phyloP scores from a whole-genome alignment of 495 filamentous ascomycete genomes.

The Copromyces sp. region DNA sequence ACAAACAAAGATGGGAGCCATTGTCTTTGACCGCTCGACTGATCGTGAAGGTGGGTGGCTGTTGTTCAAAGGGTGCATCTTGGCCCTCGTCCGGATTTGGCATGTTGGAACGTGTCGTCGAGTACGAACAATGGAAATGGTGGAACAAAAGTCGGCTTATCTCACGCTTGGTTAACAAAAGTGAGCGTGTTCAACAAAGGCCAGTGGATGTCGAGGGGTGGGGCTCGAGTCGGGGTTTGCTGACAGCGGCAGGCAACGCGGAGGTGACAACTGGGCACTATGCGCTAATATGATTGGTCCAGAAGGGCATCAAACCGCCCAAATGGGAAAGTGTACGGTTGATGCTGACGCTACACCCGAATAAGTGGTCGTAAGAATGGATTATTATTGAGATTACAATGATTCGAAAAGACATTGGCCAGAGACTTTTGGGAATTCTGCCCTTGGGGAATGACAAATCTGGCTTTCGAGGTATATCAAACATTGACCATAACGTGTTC shows the following conservation, averaged over 20 bases:
- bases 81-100: not conserved
- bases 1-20: not conserved
- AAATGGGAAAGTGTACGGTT: not conserved
- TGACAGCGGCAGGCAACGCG: not conserved
- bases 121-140: not conserved
- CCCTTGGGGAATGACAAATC: too few relatives aligned
- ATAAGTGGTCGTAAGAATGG: too few relatives aligned
- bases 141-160: not conserved
- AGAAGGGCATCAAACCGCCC: not conserved
- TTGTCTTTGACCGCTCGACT: not conserved
- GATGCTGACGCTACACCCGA: too few relatives aligned
- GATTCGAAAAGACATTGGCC: too few relatives aligned
- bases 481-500: too few relatives aligned
- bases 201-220: not conserved
- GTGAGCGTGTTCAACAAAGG: not conserved
- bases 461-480: too few relatives aligned
- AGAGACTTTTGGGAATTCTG: too few relatives aligned
- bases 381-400: too few relatives aligned
- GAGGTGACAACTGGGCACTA: not conserved
- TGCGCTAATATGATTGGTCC: not conserved
- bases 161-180: not conserved
- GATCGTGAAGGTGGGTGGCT: too few relatives aligned
- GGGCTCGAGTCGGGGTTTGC: not conserved
- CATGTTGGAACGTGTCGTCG: not conserved
- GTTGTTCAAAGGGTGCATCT: not conserved